phyloP scores from a whole-genome alignment of 768 basidiomycete species.

The Collybia sp. region DNA sequence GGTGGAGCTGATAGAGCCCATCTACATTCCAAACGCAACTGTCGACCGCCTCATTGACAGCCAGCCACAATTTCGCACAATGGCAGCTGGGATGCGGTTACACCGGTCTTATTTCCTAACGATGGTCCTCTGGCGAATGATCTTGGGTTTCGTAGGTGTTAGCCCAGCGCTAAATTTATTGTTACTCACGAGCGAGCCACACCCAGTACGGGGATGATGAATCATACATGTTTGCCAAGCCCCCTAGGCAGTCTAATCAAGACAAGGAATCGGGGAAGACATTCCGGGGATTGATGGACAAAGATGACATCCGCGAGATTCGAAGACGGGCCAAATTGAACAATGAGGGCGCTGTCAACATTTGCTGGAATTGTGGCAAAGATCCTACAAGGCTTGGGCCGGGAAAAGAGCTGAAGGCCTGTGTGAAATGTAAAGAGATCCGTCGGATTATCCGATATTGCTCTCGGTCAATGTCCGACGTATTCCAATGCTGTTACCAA shows the following conservation, averaged over 20 bases:
- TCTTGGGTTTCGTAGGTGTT: conserved; percentile 5
- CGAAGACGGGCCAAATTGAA: too few relatives aligned
- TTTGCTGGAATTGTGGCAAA: conserved; percentile 6
- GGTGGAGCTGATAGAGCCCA: not conserved
- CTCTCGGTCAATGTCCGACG: conserved; percentile 2
- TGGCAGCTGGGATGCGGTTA: not conserved
- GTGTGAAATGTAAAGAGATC: conserved; percentile 3
- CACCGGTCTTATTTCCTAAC: conserved; percentile 8
- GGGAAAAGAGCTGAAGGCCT: conserved; percentile 6
- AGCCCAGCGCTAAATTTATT: not conserved
- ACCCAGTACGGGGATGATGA: not conserved
- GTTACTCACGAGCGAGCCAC: not conserved
- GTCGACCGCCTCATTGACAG: conserved; percentile 2
- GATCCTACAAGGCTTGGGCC: not conserved
- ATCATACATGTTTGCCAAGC: not conserved
- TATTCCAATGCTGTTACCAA: not conserved
- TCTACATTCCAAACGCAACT: not conserved
- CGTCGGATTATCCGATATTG: conserved; percentile 5
- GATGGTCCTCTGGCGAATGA: conserved; percentile 4
- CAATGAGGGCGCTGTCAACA: too few relatives aligned
- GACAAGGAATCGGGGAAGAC: not conserved
- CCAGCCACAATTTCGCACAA: not conserved
- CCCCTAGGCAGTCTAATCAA: not conserved
- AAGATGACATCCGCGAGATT: not conserved
- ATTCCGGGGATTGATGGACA: not conserved